Percentiles rank a stretch among this genome's conserved stretches.
phyloP scores from a whole-genome alignment of 2,329 filamentous ascomycete species.

The Talaromyces piceae region DNA sequence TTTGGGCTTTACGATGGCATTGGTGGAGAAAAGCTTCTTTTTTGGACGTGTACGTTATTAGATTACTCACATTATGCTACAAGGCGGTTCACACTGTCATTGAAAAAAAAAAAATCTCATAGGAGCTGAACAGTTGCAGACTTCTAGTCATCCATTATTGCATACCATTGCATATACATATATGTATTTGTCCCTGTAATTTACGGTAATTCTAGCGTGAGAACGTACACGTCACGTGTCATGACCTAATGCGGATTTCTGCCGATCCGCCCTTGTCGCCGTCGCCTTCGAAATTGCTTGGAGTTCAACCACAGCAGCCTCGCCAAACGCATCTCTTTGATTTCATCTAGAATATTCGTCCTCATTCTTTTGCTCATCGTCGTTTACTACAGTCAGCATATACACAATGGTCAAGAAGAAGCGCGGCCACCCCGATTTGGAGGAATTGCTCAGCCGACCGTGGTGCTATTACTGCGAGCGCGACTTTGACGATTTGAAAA shows the following conservation, averaged over 20 bases:
- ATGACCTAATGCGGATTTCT: not conserved
- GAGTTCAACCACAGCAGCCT: not conserved
- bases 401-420: conserved; percentile 61
- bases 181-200: not conserved
- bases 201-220: not conserved
- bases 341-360: not conserved
- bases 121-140: too few relatives aligned
- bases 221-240: not conserved
- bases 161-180: too few relatives aligned
- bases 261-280: not conserved
- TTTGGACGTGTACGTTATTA: not conserved
- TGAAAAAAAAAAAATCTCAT: too few relatives aligned
- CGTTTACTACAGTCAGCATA: not conserved
- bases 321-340: not conserved
- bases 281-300: not conserved
- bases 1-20: too few relatives aligned
- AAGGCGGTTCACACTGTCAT: not conserved
- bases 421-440: conserved; percentile 74
- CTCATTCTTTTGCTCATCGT: not conserved
- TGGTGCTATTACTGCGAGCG: conserved; percentile 99
- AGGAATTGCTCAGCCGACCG: conserved; percentile 77
- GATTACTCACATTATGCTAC: not conserved
- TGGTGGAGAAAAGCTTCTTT: not conserved
- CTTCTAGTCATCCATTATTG: too few relatives aligned
- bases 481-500: conserved; percentile 95